Percentiles rank a stretch among this genome's conserved stretches.
phyloP scores from a whole-genome alignment of 2,329 filamentous ascomycete species.

The Curvularia sp. region DNA sequence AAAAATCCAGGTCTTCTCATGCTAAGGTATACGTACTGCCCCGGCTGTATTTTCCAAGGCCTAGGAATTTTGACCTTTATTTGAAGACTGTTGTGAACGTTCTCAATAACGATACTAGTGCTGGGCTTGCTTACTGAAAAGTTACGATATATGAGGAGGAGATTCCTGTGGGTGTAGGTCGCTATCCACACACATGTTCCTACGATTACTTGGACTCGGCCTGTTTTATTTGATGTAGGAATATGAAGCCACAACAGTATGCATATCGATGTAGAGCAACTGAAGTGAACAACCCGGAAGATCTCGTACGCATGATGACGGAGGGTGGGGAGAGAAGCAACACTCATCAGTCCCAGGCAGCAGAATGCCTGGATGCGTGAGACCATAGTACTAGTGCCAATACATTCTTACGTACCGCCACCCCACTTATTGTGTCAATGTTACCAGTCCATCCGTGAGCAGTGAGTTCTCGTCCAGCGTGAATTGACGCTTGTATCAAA shows the following conservation, averaged over 20 bases:
- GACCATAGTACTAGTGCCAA: not conserved
- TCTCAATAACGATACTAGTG: slow-evolving; percentile 18
- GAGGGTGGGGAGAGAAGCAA: slow-evolving; percentile 13
- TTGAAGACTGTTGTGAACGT: slow-evolving; percentile 16
- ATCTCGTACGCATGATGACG: slow-evolving; percentile 11
- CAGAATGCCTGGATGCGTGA: not conserved
- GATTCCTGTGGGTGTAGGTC: slow-evolving; percentile 15
- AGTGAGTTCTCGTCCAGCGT: slow-evolving; percentile 11
- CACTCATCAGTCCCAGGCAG: slow-evolving; percentile 11
- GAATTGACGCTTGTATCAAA: slow-evolving; percentile 13
- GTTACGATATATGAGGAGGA: slow-evolving; percentile 23
- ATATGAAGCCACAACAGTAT: slow-evolving; percentile 20
- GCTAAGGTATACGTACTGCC: slow-evolving; percentile 29
- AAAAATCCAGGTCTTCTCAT: slow-evolving; percentile 15
- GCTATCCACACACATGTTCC: slow-evolving; percentile 14
- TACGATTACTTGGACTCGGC: slow-evolving; percentile 10
- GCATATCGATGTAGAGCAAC: slow-evolving; percentile 18
- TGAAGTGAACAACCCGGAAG: slow-evolving; percentile 13
- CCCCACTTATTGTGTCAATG: slow-evolving; percentile 1
- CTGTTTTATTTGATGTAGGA: slow-evolving; percentile 5
- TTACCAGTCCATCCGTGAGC: not conserved
- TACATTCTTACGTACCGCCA: not conserved
- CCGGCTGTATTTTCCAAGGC: slow-evolving; percentile 20
- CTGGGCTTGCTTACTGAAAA: slow-evolving; percentile 17
- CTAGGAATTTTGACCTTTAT: slow-evolving; percentile 17